These are phyloP conservation scores for Curvularia sp. DNA, from an alignment of 2,329 filamentous ascomycete genomes.

Conservation along the genomic window DNA sequence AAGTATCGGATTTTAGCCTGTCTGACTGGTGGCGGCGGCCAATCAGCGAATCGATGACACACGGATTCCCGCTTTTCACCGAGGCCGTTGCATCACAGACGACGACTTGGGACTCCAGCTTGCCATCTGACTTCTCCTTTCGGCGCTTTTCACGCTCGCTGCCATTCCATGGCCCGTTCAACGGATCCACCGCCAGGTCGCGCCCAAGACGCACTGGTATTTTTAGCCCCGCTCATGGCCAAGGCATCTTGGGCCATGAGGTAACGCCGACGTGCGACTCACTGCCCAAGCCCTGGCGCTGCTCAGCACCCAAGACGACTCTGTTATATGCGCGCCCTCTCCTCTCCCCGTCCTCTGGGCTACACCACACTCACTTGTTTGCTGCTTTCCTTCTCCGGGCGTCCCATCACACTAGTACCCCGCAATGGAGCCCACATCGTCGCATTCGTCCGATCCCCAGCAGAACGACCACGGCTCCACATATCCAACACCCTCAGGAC, in stretches of 20 bases:
- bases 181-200: constrained; percentile 14
- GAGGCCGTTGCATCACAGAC: constrained; percentile 15
- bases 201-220: constrained; percentile 10
- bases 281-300: constrained; percentile 7
- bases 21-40: not conserved
- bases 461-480: constrained; percentile 11
- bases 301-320: constrained; percentile 1
- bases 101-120: constrained; percentile 9
- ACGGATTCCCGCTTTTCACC: constrained; percentile 6
- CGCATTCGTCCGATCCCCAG: constrained; percentile 24
- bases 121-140: constrained; percentile 16
- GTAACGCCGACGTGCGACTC: constrained; percentile 3
- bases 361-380: not conserved
- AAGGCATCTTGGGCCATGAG: constrained; percentile 1
- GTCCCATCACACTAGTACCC: not conserved
- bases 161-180: constrained; percentile 6
- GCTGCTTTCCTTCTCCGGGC: not conserved
- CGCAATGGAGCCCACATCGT: constrained; percentile 28
- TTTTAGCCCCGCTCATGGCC: constrained; percentile 6
- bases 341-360: not conserved
- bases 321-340: not conserved
- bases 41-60: constrained; percentile 15
- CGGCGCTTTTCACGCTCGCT: constrained; percentile 7
- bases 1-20: constrained; percentile 10
- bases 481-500: constrained; percentile 18